Evolutionary conservation across 257 asterid species (phyloP), one percentile per base, ranked within the genome.

Genomic region (Euphrasia confusa): DNA sequence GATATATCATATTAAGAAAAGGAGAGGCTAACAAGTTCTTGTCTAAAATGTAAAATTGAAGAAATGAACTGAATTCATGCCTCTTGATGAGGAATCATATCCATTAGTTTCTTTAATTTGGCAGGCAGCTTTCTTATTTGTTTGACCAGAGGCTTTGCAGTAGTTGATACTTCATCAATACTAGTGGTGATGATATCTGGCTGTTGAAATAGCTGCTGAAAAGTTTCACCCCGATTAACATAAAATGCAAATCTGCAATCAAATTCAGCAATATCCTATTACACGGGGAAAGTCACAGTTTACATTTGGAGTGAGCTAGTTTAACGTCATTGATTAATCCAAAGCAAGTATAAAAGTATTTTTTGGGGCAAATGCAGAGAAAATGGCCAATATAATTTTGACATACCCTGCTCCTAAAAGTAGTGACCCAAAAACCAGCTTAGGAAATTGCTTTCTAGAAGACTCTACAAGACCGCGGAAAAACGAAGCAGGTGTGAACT

Each of bases 41-140:
- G 37, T 55, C 59, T 39, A 35, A 53, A 65, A 49, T 61, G 58
- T 39, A 63, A 65, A 5, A 45, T 60, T 58, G 54, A 68, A 55
- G 24, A 21, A 48, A 67, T 21, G 62, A 61, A 66, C 59, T 47
- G 18, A 42, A 61, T 30, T 35, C 85, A 62, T 85, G 79, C 99
- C 99, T 89, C 99, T 79, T 87, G 95, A 75, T 82, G 96, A 60
- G 99, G 99, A 75, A 93, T 64, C 87, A 75, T 85, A 74, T 87
- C 89, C 81, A 85, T 75, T 63, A 93, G 75, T 65, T 80, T 80
- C 80, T 85, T 85, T 53, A 93, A 59, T 74, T 77, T 77, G 49
- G 68, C 71, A 21, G 99, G 97, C 59, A 93, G 65, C 65, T 77
- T 85, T 66, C 89, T 76, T 66, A 93, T 72, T 80, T 82, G 83